phyloP scores from a whole-genome alignment of 1,284 basidiomycete genomes.

The Ganoderma resinaceum region DNA sequence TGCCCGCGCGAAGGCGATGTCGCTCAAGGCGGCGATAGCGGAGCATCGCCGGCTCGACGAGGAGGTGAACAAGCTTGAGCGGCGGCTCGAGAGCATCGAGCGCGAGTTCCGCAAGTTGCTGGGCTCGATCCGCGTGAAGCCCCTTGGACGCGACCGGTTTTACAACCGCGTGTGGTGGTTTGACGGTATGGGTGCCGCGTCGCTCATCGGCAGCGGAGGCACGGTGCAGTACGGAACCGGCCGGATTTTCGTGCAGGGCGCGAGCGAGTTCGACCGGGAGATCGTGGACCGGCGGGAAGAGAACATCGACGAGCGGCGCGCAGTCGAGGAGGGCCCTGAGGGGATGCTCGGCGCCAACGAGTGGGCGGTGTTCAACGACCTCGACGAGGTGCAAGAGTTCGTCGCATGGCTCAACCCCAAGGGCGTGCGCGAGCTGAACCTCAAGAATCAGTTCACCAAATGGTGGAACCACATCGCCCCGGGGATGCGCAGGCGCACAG shows the following conservation, averaged over 20 bases:
- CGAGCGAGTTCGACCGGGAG: conserved; percentile 80
- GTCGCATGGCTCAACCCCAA: conserved; percentile 91
- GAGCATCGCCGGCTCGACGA: conserved; percentile 88
- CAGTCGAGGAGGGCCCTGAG: conserved; percentile 80
- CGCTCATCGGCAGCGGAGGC: conserved; percentile 76
- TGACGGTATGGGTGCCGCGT: conserved; percentile 91
- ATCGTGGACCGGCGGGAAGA: conserved; percentile 62
- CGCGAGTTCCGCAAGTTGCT: conserved; percentile 91
- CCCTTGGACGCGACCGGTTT: conserved; percentile 92
- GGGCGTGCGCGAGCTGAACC: conserved; percentile 85
- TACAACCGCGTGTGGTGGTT: conserved; percentile 98
- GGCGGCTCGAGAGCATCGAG: conserved; percentile 86
- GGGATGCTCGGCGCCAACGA: conserved; percentile 77
- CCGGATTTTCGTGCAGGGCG: conserved; percentile 90
- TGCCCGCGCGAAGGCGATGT: conserved; percentile 75
- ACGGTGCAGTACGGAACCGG: conserved; percentile 88
- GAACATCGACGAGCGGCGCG: conserved; percentile 64
- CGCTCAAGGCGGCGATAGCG: conserved; percentile 71
- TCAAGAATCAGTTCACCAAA: conserved; percentile 81
- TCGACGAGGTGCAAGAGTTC: conserved; percentile 89
- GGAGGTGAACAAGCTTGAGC: conserved; percentile 82
- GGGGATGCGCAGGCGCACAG: conserved; percentile 78
- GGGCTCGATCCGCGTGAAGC: conserved; percentile 85
- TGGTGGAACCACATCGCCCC: conserved; percentile 89
- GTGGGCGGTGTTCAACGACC: conserved; percentile 90